Evolutionary conservation across 345 rosid genomes (phyloP), one percentile per base, ranked within the genome.

Genomic region (Eucalyptus urophylla): DNA sequence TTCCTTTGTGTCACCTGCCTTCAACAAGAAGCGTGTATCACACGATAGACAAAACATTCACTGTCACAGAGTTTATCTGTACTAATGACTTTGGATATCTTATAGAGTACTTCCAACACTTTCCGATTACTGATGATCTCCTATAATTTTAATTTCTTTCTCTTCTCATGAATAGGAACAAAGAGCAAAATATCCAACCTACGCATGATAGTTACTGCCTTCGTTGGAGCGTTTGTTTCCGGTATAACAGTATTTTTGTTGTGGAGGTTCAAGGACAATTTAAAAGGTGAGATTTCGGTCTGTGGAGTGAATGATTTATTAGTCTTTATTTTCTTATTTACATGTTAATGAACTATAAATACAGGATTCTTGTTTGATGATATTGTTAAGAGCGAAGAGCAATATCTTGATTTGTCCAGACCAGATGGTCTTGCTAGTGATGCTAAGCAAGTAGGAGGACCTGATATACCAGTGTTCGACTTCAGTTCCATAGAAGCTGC

Each of bases 381-480:
- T 47, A 87, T 86, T 90, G 92, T 69, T 47, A 90, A 90, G 88
- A 92, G 45, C 86, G 44, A 76, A 22, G 96, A 91, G 50, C 87
- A 87, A 86, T 93, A 95, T 47, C 33, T 90, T 17, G 96, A 94
- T 24, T 49, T 92, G 15, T 95, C 95, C 31, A 91, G 93, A 87
- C 89, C 92, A 40, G 86, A 69, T 56, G 95, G 91, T 53, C 90
- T 91, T 60, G 87, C 89, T 49, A 31, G 92, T 45, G 95, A 94
- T 12, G 94, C 93, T 4, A 89, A 90, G 89, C 92, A 93, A 92
- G 93, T 92, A 25, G 90, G 90, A 29, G 93, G 94, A 69, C 89
- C 96, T 1, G 95, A 97, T 49, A 91, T 95, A 56, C 94, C 97
- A 6, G 21, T 94, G 58, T 92, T 92, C 88, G 94, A 86, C 88